Evolutionary conservation across 2,329 filamentous ascomycete genomes (phyloP).

Genomic region (Amauroascus verrucosus): DNA sequence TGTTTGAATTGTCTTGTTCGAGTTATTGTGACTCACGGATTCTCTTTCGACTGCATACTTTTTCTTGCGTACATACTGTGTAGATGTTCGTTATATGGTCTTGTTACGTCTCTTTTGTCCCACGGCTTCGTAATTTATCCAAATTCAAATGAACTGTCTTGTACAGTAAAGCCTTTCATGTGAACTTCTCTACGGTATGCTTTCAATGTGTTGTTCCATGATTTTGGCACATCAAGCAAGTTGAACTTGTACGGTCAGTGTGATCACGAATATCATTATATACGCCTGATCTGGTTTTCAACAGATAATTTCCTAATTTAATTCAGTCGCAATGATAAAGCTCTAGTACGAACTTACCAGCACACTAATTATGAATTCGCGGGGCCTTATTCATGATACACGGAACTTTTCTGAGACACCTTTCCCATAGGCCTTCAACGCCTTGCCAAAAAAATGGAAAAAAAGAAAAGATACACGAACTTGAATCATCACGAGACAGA

Average conservation of each 20-base stretch:
- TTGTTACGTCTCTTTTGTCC: not conserved
- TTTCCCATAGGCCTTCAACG: not conserved
- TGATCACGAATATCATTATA: no score
- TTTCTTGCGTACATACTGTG: conserved; percentile 2
- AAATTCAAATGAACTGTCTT: not conserved
- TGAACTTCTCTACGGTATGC: no score
- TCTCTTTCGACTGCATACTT: not conserved
- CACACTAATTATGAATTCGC: no score
- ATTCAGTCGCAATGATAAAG: no score
- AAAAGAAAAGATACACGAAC: not conserved
- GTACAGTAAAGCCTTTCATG: not conserved
- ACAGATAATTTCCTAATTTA: no score
- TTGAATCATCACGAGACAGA: not conserved
- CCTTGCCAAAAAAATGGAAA: conserved; percentile 2
- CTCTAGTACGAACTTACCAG: no score
- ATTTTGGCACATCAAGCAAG: no score
- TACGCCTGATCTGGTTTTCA: no score
- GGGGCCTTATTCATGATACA: not conserved
- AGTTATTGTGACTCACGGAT: not conserved
- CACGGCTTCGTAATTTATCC: not conserved
- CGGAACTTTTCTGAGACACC: not conserved
- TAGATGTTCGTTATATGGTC: not conserved
- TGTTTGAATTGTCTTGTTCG: not conserved
- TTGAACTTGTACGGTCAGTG: no score
- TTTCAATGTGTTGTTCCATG: not conserved